Evolutionary conservation across 75 land plant species (phyloP), one percentile per base, ranked within the genome.

Genomic region (Pinus taeda): DNA sequence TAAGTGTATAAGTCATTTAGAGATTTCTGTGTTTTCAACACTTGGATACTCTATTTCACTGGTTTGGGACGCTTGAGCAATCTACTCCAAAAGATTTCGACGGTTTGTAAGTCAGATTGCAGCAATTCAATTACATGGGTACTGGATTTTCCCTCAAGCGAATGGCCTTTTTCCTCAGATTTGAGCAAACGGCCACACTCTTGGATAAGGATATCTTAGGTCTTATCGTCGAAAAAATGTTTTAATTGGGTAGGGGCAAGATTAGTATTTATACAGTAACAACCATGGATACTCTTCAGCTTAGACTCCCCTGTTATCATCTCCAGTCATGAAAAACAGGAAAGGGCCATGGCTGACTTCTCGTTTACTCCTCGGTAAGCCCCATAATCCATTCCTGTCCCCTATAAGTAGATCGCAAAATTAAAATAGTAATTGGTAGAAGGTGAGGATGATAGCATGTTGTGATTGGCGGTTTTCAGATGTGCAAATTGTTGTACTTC

Each of bases 1-100:
- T 3, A 69, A 69, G 12, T 69, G 71, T 20, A 36, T 37, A 21
- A 69, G 71, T 20, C 71, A 69, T 69, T 69, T 13, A 69, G 53
- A 69, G 9, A 11, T 42, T 69, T 36, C 11, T 8, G 13, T 37
- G 22, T n/a, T 42, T 36, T 42, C 9, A 11, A 36, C 49, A 69
- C 37, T 42, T n/a, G 49, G 24, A 22, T 69, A 6, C 45, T 39
- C 53, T 74, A 15, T 64, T 64, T 33, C 33, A 64, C 33, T 33
- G 7, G 30, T 30, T 64, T 64, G 33, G 39, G 20, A 17, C 64
- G 9, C 29, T 65, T 65, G 42, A 7, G 42, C 18, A 33, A 20
- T 65, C 39, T 65, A 15, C 33, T 65, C 9, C 20, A 36, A 33
- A 24, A 33, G 69, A 65, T 65, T 65, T 65, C 42, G 18, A 33